These are phyloP conservation scores for Yueomyces sinensis DNA, from an alignment of 805 yeast species.

Conservation along the genomic window DNA sequence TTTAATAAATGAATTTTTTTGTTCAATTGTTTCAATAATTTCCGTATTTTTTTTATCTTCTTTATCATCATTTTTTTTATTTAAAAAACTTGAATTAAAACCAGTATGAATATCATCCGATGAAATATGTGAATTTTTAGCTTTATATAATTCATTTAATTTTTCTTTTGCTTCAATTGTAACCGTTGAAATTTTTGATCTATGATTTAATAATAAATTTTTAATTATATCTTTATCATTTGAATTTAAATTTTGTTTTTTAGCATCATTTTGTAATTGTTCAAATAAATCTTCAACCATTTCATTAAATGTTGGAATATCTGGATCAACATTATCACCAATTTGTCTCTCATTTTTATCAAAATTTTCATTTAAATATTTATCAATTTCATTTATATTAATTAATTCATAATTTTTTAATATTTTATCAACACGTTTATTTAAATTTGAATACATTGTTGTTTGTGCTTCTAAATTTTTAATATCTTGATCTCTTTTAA, in stretches of 20 bases:
- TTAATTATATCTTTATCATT: conserved; percentile 27
- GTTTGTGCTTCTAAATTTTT: conserved; percentile 61
- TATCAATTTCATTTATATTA: conserved; percentile 22
- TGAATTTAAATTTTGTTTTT: conserved; percentile 32
- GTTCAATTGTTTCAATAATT: conserved; percentile 1
- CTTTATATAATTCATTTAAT: conserved; percentile 52
- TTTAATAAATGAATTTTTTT: conserved; percentile 3
- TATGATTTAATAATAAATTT: conserved; percentile 38
- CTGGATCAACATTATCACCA: conserved; percentile 30
- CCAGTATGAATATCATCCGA: conserved; percentile 90
- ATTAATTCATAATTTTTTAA: conserved; percentile 31
- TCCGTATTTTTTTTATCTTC: conserved; percentile 3
- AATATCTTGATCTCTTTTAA: conserved; percentile 66
- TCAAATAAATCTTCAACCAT: conserved; percentile 83
- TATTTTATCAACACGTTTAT: conserved; percentile 57
- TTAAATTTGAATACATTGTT: conserved; percentile 67
- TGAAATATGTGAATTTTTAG: conserved; percentile 63
- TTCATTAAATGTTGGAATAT: conserved; percentile 63
- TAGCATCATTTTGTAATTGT: conserved; percentile 56
- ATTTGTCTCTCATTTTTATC: conserved; percentile 46
- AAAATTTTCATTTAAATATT: conserved; percentile 35
- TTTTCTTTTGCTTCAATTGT: conserved; percentile 51
- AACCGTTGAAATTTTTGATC: conserved; percentile 55
- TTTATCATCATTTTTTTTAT: conserved; percentile 32
- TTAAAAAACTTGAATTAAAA: conserved; percentile 72